A percentile compares a stretch with the other conserved stretches of the same genome.
phyloP scores from a whole-genome alignment of 495 filamentous ascomycete genomes.

The Aspergillus cavernicola region DNA sequence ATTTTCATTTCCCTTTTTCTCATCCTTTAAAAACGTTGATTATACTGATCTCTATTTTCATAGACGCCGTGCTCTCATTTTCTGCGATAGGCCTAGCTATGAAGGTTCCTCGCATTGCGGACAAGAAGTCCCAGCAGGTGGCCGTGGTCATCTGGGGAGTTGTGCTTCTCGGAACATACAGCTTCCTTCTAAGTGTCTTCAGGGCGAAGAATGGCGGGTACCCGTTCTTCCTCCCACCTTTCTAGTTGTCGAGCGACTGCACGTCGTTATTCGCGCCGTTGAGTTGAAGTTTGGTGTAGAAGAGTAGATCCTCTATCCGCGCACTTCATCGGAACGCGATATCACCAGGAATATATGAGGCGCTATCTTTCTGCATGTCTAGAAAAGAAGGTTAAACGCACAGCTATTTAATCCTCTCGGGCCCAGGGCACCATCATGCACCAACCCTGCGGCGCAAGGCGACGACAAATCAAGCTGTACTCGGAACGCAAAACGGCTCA shows the following conservation, averaged over 20 bases:
- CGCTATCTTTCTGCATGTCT: no score
- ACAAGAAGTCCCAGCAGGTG: conserved; percentile 73
- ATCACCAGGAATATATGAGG: no score
- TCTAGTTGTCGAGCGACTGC: conserved; percentile 45
- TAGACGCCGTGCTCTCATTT: conserved; percentile 92
- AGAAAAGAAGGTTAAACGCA: no score
- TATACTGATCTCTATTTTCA: conserved; percentile 10
- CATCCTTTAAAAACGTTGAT: background rate
- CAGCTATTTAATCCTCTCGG: no score
- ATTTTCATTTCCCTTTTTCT: background rate
- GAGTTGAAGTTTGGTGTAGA: no score
- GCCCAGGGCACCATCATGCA: no score
- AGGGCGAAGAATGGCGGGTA: conserved; percentile 93
- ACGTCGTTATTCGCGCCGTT: background rate
- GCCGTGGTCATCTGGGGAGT: conserved; percentile 78
- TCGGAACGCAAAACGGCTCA: no score
- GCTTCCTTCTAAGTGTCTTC: conserved; percentile 91
- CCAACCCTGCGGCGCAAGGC: no score
- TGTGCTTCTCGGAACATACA: conserved; percentile 79
- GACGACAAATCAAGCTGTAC: no score
- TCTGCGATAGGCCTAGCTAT: conserved; percentile 83
- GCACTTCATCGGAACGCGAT: no score
- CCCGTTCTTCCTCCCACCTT: conserved; percentile 89
- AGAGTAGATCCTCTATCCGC: no score
- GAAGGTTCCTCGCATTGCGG: conserved; percentile 83